These are phyloP conservation scores for Phaeosphaeriaceae sp. DNA, from an alignment of 2,329 filamentous ascomycete species.

Conservation along the genomic window DNA sequence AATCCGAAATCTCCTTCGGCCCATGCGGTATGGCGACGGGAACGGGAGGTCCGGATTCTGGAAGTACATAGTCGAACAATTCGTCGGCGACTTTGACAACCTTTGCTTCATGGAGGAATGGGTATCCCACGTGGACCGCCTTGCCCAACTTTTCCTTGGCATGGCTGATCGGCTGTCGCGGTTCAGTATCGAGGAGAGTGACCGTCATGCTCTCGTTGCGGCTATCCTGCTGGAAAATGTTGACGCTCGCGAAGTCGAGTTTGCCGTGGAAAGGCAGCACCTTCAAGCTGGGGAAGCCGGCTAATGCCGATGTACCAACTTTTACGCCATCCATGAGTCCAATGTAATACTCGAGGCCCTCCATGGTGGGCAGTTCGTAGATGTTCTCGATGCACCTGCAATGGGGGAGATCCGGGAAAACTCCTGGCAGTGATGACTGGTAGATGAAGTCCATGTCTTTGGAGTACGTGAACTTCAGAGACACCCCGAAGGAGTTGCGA, in stretches of 20 bases:
- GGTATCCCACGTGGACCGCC: conserved; percentile 89
- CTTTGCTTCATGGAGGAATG: conserved; percentile 93
- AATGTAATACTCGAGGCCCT: conserved; percentile 84
- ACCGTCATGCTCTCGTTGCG: conserved; percentile 96
- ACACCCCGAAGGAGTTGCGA: conserved; percentile 89
- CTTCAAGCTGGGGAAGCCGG: conserved; percentile 90
- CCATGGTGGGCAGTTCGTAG: conserved; percentile 90
- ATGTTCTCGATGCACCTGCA: conserved; percentile 96
- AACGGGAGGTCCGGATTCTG: conserved; percentile 66
- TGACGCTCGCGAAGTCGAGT: conserved; percentile 87
- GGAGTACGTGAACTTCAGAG: conserved; percentile 90
- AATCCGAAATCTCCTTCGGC: conserved; percentile 79
- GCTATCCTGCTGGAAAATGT: conserved; percentile 94
- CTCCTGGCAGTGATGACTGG: conserved; percentile 83
- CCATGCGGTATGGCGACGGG: conserved; percentile 74
- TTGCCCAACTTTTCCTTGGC: conserved; percentile 84
- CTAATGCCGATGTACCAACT: conserved; percentile 80
- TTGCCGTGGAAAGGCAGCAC: conserved; percentile 83
- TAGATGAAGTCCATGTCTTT: conserved; percentile 80
- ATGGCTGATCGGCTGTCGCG: conserved; percentile 71
- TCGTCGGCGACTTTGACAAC: conserved; percentile 90
- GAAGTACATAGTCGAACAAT: conserved; percentile 83
- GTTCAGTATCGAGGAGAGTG: conserved; percentile 78
- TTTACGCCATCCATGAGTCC: conserved; percentile 86
- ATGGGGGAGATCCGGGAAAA: conserved; percentile 86